phyloP scores from a whole-genome alignment of 1,139 yeast genomes.

The Lodderomyces jiufengensis region DNA sequence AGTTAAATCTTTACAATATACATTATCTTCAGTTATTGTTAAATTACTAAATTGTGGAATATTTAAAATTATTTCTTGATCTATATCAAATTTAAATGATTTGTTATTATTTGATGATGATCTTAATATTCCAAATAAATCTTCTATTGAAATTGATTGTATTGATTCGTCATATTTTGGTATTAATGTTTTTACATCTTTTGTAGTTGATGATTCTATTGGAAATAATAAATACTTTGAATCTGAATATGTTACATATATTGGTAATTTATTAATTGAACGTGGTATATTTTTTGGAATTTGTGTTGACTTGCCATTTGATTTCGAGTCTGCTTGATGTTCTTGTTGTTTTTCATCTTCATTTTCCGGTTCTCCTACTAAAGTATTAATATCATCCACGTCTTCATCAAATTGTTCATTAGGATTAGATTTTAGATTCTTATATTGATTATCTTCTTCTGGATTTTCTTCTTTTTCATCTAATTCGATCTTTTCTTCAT shows the following conservation, averaged over 20 bases:
- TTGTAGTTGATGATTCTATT: background rate
- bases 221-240: conserved; percentile 26
- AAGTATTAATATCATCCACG: conserved; percentile 6
- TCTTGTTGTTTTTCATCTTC: background rate
- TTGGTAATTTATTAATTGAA: conserved; percentile 2
- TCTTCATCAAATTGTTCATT: conserved; percentile 6
- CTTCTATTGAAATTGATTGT: conserved; percentile 20
- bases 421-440: background rate
- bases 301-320: too few species aligned
- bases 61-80: conserved; percentile 30
- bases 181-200: conserved; percentile 14
- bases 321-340: too few species aligned
- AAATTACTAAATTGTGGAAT: conserved; percentile 32
- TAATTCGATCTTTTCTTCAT: background rate
- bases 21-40: conserved; percentile 38
- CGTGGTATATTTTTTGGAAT: too few species aligned
- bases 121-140: conserved; percentile 26
- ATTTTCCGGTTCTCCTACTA: background rate
- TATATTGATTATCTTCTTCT: background rate
- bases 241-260: conserved; percentile 13
- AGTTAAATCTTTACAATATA: conserved; percentile 28
- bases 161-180: conserved; percentile 23
- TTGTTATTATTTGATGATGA: too few species aligned
- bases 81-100: conserved; percentile 25
- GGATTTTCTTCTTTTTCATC: background rate